A percentile compares a stretch with the other conserved stretches of the same genome.
Conservation (phyloP, 2,329 filamentous ascomycete genomes). For the Colletotrichum navitas region DNA sequence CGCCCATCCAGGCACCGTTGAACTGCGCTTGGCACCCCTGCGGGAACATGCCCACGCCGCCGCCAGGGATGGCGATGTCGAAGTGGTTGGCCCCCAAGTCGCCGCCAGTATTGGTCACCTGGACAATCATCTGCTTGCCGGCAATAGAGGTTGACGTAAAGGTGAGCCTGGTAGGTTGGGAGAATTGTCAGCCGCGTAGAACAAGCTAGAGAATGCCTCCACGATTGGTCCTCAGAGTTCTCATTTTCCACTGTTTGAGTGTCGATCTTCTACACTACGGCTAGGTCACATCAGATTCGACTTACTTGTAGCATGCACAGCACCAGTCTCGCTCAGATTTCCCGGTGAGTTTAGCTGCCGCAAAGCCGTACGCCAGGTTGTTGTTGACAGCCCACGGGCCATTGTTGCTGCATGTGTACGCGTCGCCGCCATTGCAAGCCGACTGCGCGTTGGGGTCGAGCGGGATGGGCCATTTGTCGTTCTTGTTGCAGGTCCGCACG, state of each 20-base stretch:
- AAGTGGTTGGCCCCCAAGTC: slow-evolving; percentile 71
- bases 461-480: slow-evolving; percentile 59
- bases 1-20: slow-evolving; percentile 57
- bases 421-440: slow-evolving; percentile 69
- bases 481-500: slow-evolving; percentile 67
- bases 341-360: slow-evolving; percentile 68
- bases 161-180: slow-evolving; percentile 67
- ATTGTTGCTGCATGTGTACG: slow-evolving; percentile 73
- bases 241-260: background rate
- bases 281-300: background rate
- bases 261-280: background rate
- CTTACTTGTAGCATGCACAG: slow-evolving; percentile 53
- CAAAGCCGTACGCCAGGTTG: slow-evolving; percentile 73
- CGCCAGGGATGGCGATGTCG: slow-evolving; percentile 68
- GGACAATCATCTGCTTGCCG: slow-evolving; percentile 75
- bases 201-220: background rate
- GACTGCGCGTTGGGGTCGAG: slow-evolving; percentile 61
- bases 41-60: slow-evolving; percentile 64
- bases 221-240: background rate
- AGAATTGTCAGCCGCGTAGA: slow-evolving; percentile 52
- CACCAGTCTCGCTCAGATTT: slow-evolving; percentile 71
- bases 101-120: slow-evolving; percentile 73
- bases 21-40: slow-evolving; percentile 65
- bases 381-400: slow-evolving; percentile 72
- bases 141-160: slow-evolving; percentile 63